Conservation (phyloP, 768 basidiomycete species). For the Trametes villosa region DNA sequence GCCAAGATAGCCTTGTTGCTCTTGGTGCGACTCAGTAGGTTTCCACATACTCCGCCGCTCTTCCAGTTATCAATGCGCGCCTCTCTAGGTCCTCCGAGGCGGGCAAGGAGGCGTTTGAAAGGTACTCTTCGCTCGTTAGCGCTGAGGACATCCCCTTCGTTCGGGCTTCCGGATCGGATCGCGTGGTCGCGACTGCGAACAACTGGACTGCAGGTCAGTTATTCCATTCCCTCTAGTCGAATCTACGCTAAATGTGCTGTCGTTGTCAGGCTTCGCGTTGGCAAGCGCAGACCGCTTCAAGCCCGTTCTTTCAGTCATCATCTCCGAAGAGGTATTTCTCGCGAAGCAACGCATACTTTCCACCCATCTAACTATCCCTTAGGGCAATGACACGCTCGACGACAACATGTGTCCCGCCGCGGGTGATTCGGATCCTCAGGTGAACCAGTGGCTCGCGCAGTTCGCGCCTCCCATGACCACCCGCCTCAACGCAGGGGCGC, state of each 20-base stretch:
- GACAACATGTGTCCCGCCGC: slow-evolving; percentile 66
- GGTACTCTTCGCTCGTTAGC: slow-evolving; percentile 56
- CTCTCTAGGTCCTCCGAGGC: slow-evolving; percentile 49
- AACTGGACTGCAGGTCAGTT: slow-evolving; percentile 70
- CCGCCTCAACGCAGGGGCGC: slow-evolving; percentile 63
- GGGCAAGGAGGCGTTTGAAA: slow-evolving; percentile 52
- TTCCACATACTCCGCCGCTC: too few relatives aligned
- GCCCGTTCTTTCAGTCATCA: slow-evolving; percentile 57
- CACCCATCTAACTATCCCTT: background rate
- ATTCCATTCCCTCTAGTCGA: too few relatives aligned
- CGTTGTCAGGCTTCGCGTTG: slow-evolving; percentile 57
- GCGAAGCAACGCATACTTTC: background rate
- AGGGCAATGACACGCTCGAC: slow-evolving; percentile 66
- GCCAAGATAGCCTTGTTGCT: slow-evolving; percentile 59
- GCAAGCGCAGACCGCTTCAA: slow-evolving; percentile 51
- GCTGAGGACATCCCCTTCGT: slow-evolving; percentile 54
- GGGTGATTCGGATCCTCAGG: slow-evolving; percentile 46
- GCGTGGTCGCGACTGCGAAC: slow-evolving; percentile 67
- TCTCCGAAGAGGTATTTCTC: slow-evolving; percentile 56
- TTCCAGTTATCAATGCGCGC: too few relatives aligned
- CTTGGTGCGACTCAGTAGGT: slow-evolving; percentile 69
- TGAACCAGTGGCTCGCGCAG: slow-evolving; percentile 51
- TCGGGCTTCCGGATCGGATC: slow-evolving; percentile 51
- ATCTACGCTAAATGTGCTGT: background rate
- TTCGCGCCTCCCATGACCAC: slow-evolving; percentile 61